Conservation (phyloP, 2,329 filamentous ascomycete genomes). For the Xylariaceae sp. region DNA sequence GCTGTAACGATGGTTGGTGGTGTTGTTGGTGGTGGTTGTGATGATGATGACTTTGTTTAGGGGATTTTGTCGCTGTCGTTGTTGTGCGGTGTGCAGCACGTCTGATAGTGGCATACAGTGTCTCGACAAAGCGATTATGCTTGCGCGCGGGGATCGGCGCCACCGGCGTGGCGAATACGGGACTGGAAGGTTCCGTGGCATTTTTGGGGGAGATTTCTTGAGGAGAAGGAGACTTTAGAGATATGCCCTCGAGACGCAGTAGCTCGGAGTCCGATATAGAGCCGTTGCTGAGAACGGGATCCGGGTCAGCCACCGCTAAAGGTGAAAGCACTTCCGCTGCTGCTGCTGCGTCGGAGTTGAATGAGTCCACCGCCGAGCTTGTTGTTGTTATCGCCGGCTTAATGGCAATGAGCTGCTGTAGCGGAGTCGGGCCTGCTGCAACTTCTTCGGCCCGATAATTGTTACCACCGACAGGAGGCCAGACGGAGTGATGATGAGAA, state of each 20-base stretch:
- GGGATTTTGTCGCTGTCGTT: constrained; percentile 6
- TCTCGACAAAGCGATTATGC: constrained; percentile 26
- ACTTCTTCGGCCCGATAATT: constrained; percentile 14
- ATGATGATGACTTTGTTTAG: constrained; percentile 4
- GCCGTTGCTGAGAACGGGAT: constrained; percentile 31
- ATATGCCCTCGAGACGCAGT: constrained; percentile 43
- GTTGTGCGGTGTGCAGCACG: constrained; percentile 22
- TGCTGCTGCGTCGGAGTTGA: constrained; percentile 14
- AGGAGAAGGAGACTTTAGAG: constrained; percentile 31
- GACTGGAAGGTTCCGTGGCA: constrained; percentile 25
- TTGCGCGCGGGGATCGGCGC: constrained; percentile 24
- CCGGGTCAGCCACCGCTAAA: constrained; percentile 13
- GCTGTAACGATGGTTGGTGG: not conserved
- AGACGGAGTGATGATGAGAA: constrained; percentile 21
- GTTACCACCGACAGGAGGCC: constrained; percentile 5
- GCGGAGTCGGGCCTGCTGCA: constrained; percentile 7
- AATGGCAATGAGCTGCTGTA: constrained; percentile 11
- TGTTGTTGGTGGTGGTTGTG: too few species aligned
- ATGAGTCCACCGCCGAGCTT: constrained; percentile 9
- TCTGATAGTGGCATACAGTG: constrained; percentile 27
- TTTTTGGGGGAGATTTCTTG: constrained; percentile 14
- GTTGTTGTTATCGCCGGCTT: constrained; percentile 1
- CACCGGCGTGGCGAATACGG: constrained; percentile 24
- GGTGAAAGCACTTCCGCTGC: constrained; percentile 1
- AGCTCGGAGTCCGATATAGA: constrained; percentile 46